Evolutionary conservation across 1,139 yeast genomes (phyloP).

Genomic region (Blastobotrys malaysiensis): DNA sequence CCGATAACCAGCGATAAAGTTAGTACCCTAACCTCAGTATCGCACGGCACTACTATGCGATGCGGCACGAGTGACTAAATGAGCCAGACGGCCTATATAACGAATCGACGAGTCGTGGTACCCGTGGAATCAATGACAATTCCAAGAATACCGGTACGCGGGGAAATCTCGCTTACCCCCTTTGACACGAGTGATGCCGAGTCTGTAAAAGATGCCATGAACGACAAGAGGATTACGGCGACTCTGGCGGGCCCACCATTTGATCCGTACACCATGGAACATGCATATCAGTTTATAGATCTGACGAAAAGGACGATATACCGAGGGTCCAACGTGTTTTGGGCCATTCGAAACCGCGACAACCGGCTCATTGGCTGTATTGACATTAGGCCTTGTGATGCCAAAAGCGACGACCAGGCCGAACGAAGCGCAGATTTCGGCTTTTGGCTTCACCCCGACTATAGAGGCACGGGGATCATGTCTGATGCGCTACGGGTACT

Average conservation of each 20-base stretch:
- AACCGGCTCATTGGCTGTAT: conserved; percentile 15
- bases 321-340: conserved; percentile 6
- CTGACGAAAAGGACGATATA: not conserved
- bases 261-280: conserved; percentile 13
- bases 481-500: conserved; percentile 15
- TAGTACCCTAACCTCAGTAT: too few relatives aligned
- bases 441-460: conserved; percentile 20
- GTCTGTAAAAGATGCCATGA: conserved; percentile 13
- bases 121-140: not conserved
- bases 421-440: conserved; percentile 22
- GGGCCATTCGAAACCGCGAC: conserved; percentile 17
- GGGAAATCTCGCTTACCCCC: not conserved
- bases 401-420: conserved; percentile 8
- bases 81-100: too few relatives aligned
- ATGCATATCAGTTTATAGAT: conserved; percentile 14
- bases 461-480: conserved; percentile 20
- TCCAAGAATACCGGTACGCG: not conserved
- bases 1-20: too few relatives aligned
- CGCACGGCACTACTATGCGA: too few relatives aligned
- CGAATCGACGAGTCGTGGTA: too few relatives aligned
- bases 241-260: conserved; percentile 18
- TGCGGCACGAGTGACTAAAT: too few relatives aligned
- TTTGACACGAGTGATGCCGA: conserved; percentile 9
- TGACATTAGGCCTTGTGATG: conserved; percentile 16
- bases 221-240: conserved; percentile 15